Evolutionary conservation across 116 monocot genomes (phyloP).

Genomic region (Phalaenopsis hybrid): DNA sequence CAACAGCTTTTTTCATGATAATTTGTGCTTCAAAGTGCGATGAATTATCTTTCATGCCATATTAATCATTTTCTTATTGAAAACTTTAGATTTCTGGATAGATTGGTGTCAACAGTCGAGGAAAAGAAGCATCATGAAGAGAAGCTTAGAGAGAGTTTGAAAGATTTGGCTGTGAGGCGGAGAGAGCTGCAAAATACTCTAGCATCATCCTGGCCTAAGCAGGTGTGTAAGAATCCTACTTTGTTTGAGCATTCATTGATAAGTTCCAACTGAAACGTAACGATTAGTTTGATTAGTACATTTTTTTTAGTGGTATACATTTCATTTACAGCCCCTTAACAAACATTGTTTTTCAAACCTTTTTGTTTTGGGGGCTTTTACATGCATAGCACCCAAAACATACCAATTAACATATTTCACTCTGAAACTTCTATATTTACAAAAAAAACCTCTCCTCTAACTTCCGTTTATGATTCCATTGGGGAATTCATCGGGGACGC

Average conservation of each 20-base stretch:
- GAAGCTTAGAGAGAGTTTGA: constrained; percentile 68
- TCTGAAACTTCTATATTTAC: too few species aligned
- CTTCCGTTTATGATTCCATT: too few species aligned
- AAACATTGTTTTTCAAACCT: background rate
- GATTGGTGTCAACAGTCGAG: constrained; percentile 66
- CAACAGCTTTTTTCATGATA: background rate
- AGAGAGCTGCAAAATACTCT: constrained; percentile 83
- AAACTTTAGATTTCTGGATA: constrained; percentile 68
- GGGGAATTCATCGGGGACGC: too few species aligned
- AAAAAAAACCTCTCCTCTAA: too few species aligned
- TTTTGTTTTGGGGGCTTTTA: too few species aligned
- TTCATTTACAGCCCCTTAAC: background rate
- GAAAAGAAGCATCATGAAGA: constrained; percentile 84
- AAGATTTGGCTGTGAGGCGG: constrained; percentile 60
- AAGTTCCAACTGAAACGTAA: background rate
- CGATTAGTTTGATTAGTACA: background rate
- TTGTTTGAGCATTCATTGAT: background rate
- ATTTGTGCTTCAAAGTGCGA: background rate
- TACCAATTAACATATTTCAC: too few species aligned
- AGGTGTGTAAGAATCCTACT: constrained; percentile 29
- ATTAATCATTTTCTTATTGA: background rate
- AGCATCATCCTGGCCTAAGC: constrained; percentile 90
- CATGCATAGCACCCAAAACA: too few species aligned
- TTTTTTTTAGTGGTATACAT: background rate
- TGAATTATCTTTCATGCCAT: background rate